These are phyloP conservation scores for Tilletia walkeri DNA, from an alignment of 1,284 basidiomycete genomes.

Conservation along the genomic window DNA sequence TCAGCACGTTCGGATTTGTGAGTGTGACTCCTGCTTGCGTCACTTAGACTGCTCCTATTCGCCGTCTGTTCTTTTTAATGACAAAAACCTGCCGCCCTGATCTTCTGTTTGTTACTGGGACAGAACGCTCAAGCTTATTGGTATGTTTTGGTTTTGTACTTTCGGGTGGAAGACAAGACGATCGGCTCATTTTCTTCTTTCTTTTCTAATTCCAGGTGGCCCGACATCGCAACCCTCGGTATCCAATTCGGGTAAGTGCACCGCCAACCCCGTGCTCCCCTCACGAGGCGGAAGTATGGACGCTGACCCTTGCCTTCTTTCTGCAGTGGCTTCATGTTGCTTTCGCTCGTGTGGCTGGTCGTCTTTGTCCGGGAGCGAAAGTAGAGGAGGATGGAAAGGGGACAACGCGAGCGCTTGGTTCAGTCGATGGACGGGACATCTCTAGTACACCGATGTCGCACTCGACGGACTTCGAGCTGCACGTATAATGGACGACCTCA, in stretches of 20 bases:
- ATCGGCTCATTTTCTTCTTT: background rate
- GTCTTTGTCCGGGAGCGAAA: conserved; percentile 38
- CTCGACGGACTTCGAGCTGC: too few relatives aligned
- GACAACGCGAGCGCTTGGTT: too few relatives aligned
- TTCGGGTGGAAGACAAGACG: too few relatives aligned
- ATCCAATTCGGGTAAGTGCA: conserved; percentile 23
- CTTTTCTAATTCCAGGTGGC: conserved; percentile 18
- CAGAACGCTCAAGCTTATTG: conserved; percentile 37
- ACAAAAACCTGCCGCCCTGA: background rate
- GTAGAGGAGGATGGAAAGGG: conserved; percentile 18
- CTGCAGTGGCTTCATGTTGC: conserved; percentile 23
- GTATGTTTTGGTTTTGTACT: conserved; percentile 1
- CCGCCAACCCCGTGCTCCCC: background rate
- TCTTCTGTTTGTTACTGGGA: background rate
- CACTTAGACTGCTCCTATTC: too few relatives aligned
- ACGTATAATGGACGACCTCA: too few relatives aligned
- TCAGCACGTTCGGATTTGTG: conserved; percentile 38
- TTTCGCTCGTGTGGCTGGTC: conserved; percentile 30
- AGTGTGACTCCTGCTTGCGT: background rate
- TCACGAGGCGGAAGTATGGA: background rate
- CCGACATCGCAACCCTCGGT: conserved; percentile 33
- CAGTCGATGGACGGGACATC: too few relatives aligned
- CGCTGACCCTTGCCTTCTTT: background rate
- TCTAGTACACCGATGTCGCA: too few relatives aligned
- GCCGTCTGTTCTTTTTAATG: too few relatives aligned